Conservation (phyloP, 164 flowering plant species). For the Buxus sempervirens region DNA sequence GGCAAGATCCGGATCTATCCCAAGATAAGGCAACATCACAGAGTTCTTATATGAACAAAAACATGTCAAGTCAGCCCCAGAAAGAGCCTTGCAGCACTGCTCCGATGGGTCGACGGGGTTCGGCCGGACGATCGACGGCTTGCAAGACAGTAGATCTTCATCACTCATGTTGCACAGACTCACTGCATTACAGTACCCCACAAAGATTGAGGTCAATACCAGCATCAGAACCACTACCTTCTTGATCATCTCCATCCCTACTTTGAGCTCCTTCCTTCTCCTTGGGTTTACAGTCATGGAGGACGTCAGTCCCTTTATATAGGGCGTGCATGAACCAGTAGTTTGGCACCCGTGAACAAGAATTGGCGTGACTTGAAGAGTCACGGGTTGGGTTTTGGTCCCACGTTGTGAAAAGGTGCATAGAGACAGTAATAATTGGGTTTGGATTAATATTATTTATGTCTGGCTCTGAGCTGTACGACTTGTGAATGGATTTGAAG, state of each 20-base stretch:
- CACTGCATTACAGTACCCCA: not conserved
- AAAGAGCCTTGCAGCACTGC: constrained; percentile 39
- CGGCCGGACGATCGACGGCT: constrained; percentile 30
- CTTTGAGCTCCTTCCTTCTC: not conserved
- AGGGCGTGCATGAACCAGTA: not conserved
- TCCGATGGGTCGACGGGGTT: constrained; percentile 26
- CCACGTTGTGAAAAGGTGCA: not conserved
- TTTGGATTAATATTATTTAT: no score
- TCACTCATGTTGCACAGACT: constrained; percentile 28
- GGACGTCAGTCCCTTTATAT: not conserved
- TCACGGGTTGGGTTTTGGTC: constrained; percentile 2
- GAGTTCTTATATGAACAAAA: constrained; percentile 38
- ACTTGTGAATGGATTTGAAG: no score
- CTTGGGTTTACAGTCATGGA: not conserved
- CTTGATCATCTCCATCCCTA: constrained; percentile 14
- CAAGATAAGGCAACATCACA: constrained; percentile 20
- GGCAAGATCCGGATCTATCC: constrained; percentile 40
- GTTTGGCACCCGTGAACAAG: constrained; percentile 9
- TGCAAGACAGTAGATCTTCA: constrained; percentile 31
- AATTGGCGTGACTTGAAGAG: not conserved
- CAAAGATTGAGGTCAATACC: constrained; percentile 9
- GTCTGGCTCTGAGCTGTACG: no score
- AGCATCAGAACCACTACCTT: constrained; percentile 17
- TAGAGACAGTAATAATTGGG: no score
- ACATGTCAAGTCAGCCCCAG: constrained; percentile 32